Percentiles rank a stretch among this genome's conserved stretches.
These are phyloP conservation scores for Bolboschoenoplectus hybrid DNA, from an alignment of 202 grass and related monocot genomes.

Conservation along the genomic window DNA sequence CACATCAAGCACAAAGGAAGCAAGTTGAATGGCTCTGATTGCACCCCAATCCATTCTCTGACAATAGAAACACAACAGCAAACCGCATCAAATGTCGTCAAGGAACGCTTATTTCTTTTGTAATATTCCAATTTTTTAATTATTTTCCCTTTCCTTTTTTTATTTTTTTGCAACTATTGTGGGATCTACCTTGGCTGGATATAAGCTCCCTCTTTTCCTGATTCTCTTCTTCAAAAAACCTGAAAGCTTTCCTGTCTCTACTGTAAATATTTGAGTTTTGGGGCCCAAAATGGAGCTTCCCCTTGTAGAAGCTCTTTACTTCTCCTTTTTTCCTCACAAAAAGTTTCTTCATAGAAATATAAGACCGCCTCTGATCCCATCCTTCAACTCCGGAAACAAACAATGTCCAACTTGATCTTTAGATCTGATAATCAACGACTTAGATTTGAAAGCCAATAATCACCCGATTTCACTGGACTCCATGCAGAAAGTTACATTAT, in stretches of 20 bases:
- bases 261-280: background rate
- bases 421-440: background rate
- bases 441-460: background rate
- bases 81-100: slow-evolving; percentile 36
- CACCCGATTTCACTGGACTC: background rate
- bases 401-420: background rate
- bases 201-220: background rate
- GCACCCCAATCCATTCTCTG: slow-evolving; percentile 39
- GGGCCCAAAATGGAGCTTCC: background rate
- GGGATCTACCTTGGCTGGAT: slow-evolving; percentile 34
- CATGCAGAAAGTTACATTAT: background rate
- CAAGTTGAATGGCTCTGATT: slow-evolving; percentile 29
- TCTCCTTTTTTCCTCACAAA: background rate
- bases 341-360: background rate
- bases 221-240: slow-evolving; percentile 35
- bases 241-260: slow-evolving; percentile 14
- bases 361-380: background rate
- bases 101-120: background rate
- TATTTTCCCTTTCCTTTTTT: slow-evolving; percentile 9
- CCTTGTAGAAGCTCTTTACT: slow-evolving; percentile 20
- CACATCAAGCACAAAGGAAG: slow-evolving; percentile 35
- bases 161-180: slow-evolving; percentile 10
- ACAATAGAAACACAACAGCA: slow-evolving; percentile 39
- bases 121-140: background rate
- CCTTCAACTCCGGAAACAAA: slow-evolving; percentile 16